Evolutionary conservation across 1,139 yeast species (phyloP).

Genomic region (Geotrichum histeridarum): DNA sequence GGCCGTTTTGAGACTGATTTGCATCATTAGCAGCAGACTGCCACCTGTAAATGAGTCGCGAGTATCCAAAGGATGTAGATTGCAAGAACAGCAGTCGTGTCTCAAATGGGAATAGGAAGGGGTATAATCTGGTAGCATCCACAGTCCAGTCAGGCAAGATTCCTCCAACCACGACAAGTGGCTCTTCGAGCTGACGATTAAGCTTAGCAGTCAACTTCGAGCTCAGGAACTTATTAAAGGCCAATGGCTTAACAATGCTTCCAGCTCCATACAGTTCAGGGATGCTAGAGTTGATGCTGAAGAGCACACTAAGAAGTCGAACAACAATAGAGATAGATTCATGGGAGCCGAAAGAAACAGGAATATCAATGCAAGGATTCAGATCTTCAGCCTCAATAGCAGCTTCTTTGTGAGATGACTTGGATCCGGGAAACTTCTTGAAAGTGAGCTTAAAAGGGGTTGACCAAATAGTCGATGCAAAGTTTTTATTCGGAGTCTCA

Average conservation of each 20-base stretch:
- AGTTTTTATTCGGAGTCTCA: constrained; percentile 33
- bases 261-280: constrained; percentile 26
- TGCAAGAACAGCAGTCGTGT: constrained; percentile 74
- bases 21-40: constrained; percentile 39
- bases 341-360: constrained; percentile 42
- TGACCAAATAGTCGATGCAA: constrained; percentile 54
- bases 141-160: constrained; percentile 84
- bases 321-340: constrained; percentile 48
- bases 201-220: constrained; percentile 83
- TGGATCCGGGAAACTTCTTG: constrained; percentile 41
- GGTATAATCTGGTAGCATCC: constrained; percentile 62
- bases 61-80: constrained; percentile 87
- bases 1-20: constrained; percentile 7
- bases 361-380: constrained; percentile 29
- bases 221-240: constrained; percentile 56
- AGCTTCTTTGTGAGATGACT: constrained; percentile 22
- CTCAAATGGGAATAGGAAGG: constrained; percentile 81
- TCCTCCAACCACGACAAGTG: constrained; percentile 81
- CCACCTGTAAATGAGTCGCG: constrained; percentile 79
- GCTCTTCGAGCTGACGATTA: constrained; percentile 84
- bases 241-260: constrained; percentile 25
- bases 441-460: constrained; percentile 52
- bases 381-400: constrained; percentile 36
- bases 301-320: constrained; percentile 51
- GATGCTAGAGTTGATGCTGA: constrained; percentile 43